phyloP scores from a whole-genome alignment of 257 asterid genomes.

The Orobanche coerulescens region DNA sequence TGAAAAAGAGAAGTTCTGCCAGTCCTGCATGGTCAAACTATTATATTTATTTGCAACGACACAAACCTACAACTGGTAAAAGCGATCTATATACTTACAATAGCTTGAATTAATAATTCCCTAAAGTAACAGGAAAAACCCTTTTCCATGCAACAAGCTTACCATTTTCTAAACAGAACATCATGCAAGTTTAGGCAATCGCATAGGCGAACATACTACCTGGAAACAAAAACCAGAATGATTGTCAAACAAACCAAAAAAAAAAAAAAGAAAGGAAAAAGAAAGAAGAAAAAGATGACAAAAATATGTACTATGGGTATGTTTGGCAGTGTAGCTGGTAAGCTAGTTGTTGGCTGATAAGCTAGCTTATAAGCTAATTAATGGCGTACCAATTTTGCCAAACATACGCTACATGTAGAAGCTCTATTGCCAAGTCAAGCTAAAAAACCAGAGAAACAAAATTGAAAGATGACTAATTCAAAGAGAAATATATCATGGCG shows the following conservation, averaged over 20 bases:
- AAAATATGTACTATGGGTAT: not conserved
- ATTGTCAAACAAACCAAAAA: conserved; percentile 8
- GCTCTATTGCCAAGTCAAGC: not conserved
- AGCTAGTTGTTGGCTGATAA: too few species aligned
- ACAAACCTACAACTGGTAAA: not conserved
- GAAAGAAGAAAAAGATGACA: not conserved
- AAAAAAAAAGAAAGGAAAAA: not conserved
- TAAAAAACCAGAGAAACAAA: not conserved
- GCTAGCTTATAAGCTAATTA: too few species aligned
- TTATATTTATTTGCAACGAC: not conserved
- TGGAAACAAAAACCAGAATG: conserved; percentile 27
- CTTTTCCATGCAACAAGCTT: conserved; percentile 23
- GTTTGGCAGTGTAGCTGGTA: too few species aligned
- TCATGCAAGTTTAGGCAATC: conserved; percentile 36
- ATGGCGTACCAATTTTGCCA: not conserved
- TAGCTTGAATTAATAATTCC: not conserved
- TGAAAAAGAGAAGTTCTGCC: conserved; percentile 9
- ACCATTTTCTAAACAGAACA: conserved; percentile 32
- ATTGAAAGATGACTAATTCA: conserved; percentile 1
- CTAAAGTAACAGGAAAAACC: conserved; percentile 6
- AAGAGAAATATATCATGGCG: not conserved
- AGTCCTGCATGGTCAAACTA: not conserved
- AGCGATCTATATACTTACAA: not conserved
- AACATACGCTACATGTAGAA: not conserved
- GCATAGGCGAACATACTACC: conserved; percentile 69